Conservation (phyloP, 768 basidiomycete species). For the Xerocomellus amylosporus region DNA sequence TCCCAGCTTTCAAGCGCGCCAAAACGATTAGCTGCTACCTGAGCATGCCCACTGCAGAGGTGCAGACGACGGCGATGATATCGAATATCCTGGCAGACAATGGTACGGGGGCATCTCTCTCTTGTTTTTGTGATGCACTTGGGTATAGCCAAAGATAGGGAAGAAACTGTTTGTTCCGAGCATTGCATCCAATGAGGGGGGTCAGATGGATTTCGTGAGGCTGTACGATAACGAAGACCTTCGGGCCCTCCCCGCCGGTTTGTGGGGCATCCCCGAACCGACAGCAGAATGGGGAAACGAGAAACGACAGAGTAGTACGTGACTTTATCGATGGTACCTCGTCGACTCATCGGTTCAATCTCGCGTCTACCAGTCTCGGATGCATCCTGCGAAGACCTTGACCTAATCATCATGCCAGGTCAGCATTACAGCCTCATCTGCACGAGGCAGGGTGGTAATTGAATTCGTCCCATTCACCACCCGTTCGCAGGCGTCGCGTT, state of each 20-base stretch:
- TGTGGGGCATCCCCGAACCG: constrained; percentile 80
- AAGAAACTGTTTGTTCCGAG: constrained; percentile 72
- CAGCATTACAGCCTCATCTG: constrained; percentile 15
- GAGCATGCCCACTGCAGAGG: constrained; percentile 74
- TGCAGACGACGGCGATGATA: constrained; percentile 55
- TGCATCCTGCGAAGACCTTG: constrained; percentile 41
- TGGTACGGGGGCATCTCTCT: constrained; percentile 39
- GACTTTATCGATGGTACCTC: neutral
- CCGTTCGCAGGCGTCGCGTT: constrained; percentile 63
- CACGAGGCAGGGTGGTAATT: constrained; percentile 8
- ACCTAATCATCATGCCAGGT: constrained; percentile 72
- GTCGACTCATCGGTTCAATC: constrained; percentile 1
- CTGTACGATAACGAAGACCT: constrained; percentile 61
- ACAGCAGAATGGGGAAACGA: constrained; percentile 39
- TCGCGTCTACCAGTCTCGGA: constrained; percentile 28
- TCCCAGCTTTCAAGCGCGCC: constrained; percentile 50
- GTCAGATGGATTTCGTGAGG: constrained; percentile 62
- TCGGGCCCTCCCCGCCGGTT: constrained; percentile 50
- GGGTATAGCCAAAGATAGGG: constrained; percentile 35
- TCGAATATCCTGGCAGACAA: constrained; percentile 47
- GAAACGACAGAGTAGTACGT: constrained; percentile 53
- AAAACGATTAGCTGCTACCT: constrained; percentile 69
- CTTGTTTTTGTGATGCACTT: neutral
- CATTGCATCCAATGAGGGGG: constrained; percentile 42
- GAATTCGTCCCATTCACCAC: constrained; percentile 5